Evolutionary conservation across 2,329 filamentous ascomycete genomes (phyloP), one percentile per base, ranked within the genome.

Genomic region (Pleurostoma richardsiae): DNA sequence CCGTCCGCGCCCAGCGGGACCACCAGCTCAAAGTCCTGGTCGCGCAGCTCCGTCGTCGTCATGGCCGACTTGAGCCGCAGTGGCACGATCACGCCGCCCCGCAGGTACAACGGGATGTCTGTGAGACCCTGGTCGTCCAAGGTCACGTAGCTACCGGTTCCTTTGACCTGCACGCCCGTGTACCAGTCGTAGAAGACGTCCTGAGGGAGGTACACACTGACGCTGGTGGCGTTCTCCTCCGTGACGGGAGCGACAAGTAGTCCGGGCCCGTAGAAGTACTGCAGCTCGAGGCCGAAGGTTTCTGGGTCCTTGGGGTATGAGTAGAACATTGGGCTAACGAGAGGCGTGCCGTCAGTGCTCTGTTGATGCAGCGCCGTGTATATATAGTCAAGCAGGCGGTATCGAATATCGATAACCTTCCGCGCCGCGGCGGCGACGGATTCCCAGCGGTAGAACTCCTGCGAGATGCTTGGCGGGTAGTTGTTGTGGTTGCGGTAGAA

Each of bases 401-500:
- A 90, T 27, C 86, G 77, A 49, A 81, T 82, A 44, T 77, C 77
- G 54, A 90, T 87, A 33, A 79, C 82, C 54, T 80, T 84, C 45
- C 72, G 76, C 0, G 81, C 84, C 0, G 85, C 80, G 2, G 72
- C 66, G 0, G 83, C 69, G 2, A 86, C 84, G 2, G 69, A 65
- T 0, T 72, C 66, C 82, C 83, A 89, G 30, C 73, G 77, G 64
- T 89, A 90, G 61, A 88, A 86, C 59, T 90, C 87, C 58, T 90
- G 87, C 1, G 71, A 61, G n/a, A 77, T 70, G 4, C 64, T 62
- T 30, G 64, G 67, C 10, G 54, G 42, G 41, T 53, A 58, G 42
- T 74, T 63, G 49, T 85, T 85, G 68, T 91, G 87, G 62, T 89
- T 84, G 50, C 87, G 83, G 69, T 83, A 90, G 70, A 91, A 90